Base-by-base conservation (phyloP, 371 early-diverging fungal genomes). In the Lichtheimia hyalospora region DNA sequence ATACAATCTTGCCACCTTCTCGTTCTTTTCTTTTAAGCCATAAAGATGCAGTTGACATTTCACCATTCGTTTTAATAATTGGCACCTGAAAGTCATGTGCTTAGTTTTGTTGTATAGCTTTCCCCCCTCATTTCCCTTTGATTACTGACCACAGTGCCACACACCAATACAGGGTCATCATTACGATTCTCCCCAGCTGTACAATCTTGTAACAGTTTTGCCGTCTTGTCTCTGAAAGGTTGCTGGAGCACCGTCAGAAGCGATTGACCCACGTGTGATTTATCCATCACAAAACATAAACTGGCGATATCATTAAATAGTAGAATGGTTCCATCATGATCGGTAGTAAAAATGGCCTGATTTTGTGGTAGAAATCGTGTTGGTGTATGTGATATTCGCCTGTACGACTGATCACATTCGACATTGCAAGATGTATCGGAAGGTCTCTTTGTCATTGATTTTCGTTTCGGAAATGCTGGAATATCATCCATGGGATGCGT, bases 341-440 rank as follows among this genome's bases (percentile, higher is more conserved):
- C 76, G 0, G 87, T 86, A 0, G 89, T 87, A 20, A 86, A 73
- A 55, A 86, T 86, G 24, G 85, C 87, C 59, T 89, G 85, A 55
- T 77, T 84, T 59, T 84, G 84, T 1, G 89, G 87, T 12, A 81
- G 60, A 43, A 82, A 86, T 20, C 89, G 75, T 4, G 81, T 84
- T 7, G 89, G 87, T 14, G 84, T 79, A 58, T 87, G 86, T n/a
- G 86, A 53, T 52, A 73, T 68, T 39, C 58, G 61, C 69, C 44
- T 71, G 71, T 59, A 80, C 60, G 52, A 73, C 21, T 40, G 65
- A 48, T 2, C 69, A 41, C 23, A 59, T 21, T 34, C 57, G 24
- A 44, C 49, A 53, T 25, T 12, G 40, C 44, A 23, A 18, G 23
- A 49, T 14, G 41, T 41, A 20, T 54, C 41, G 49, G 52, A 28